Evolutionary conservation across 371 early-diverging fungal species (phyloP), one percentile per base, ranked within the genome.

Genomic region (Mucor saturninus): DNA sequence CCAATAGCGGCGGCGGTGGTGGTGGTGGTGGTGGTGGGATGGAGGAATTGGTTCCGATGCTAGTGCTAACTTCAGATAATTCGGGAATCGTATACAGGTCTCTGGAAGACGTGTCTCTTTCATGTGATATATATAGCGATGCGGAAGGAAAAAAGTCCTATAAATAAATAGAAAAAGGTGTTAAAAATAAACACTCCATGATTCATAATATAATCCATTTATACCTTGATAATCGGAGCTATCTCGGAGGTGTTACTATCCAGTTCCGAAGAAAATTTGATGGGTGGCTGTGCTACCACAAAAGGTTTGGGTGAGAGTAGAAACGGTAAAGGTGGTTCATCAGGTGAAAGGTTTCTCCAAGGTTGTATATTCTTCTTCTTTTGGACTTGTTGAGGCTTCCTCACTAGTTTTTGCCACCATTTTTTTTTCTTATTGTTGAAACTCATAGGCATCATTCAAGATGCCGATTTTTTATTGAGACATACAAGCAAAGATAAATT

Each of bases 261-360:
- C 21, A 26, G 28, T 10, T 59, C 51, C 59, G 59, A 59, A 21
- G 21, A 21, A 59, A 53, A 54, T 52, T 59, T 39, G 54, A 52
- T 56, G 15, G 54, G 57, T 62, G 53, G 13, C 26, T n/a, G 13
- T 58, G 39, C n/a, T 29, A 30, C 43, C 21, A 21, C 21, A 21
- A 21, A 21, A 21, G 21, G 21, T 56, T 9, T 45, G 35, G 4
- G 35, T 35, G 35, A 9, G 10, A 51, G n/a, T 5, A 60, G 31
- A 51, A 65, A 66, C 2, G 69, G 65, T 14, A 69, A 10, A 2
- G 69, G 69, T 1, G 69, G 69, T 21, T 61, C 50, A 43, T 58
- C 32, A 28, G 69, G 69, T 4, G 69, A 69, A 26, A 69, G 54
- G 8, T 29, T 40, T 50, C 61, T 49, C 69, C 69, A 69, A 39